phyloP scores from a whole-genome alignment of 257 asterid genomes.

The Galeopsis tetrahit region DNA sequence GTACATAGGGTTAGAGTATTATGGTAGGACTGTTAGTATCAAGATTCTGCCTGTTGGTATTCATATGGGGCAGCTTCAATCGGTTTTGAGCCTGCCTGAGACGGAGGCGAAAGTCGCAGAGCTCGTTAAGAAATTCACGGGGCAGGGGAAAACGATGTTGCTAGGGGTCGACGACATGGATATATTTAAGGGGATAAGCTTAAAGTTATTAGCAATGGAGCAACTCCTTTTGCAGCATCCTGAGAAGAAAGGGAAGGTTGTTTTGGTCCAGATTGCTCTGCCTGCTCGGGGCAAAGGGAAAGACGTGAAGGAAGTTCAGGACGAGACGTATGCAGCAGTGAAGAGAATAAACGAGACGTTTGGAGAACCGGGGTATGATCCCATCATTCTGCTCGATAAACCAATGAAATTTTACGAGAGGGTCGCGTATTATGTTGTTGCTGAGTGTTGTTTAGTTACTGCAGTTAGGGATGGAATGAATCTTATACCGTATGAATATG shows the following conservation, averaged over 20 bases:
- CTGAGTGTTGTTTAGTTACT: slow-evolving; percentile 88
- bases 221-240: slow-evolving; percentile 80
- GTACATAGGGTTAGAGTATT: slow-evolving; percentile 83
- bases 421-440: slow-evolving; percentile 75
- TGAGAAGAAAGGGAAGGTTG: slow-evolving; percentile 86
- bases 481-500: slow-evolving; percentile 84
- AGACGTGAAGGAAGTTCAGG: slow-evolving; percentile 88
- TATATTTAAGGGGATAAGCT: slow-evolving; percentile 84
- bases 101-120: slow-evolving; percentile 68
- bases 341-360: slow-evolving; percentile 71
- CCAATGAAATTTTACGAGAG: slow-evolving; percentile 78
- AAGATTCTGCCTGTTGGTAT: slow-evolving; percentile 94
- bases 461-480: slow-evolving; percentile 97
- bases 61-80: slow-evolving; percentile 87
- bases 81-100: slow-evolving; percentile 64
- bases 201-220: slow-evolving; percentile 85
- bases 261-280: slow-evolving; percentile 85
- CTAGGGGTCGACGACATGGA: slow-evolving; percentile 95
- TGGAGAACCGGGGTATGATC: slow-evolving; percentile 79
- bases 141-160: slow-evolving; percentile 66
- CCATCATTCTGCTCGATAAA: slow-evolving; percentile 69
- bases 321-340: slow-evolving; percentile 67
- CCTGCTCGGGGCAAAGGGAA: slow-evolving; percentile 88
- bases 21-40: slow-evolving; percentile 89
- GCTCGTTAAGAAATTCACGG: slow-evolving; percentile 59